Conservation (phyloP, 2,329 filamentous ascomycete genomes). For the Nemania bipapillata region DNA sequence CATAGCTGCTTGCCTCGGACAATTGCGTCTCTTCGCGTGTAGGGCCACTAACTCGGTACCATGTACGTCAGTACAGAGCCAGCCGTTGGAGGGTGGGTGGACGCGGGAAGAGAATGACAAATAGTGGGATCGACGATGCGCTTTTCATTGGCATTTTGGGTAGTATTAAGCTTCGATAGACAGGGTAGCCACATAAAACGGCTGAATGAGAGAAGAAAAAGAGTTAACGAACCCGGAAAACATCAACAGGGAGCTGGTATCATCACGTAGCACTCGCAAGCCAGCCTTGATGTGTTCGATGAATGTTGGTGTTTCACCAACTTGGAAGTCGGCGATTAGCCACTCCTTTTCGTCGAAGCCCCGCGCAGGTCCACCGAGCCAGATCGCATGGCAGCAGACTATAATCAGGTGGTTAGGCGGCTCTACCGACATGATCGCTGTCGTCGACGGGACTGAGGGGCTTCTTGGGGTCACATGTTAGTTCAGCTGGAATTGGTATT, state of each 20-base stretch:
- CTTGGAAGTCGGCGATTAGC: conserved; percentile 81
- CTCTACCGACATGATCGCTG: conserved; percentile 11
- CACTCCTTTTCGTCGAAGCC: conserved; percentile 70
- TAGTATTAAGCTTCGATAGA: conserved; percentile 3
- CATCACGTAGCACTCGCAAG: conserved; percentile 61
- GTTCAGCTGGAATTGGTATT: neutral
- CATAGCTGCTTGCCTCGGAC: conserved; percentile 73
- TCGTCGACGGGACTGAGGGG: neutral
- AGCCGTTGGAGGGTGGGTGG: neutral
- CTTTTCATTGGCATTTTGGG: neutral
- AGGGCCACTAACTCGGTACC: conserved; percentile 62
- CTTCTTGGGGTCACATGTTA: neutral
- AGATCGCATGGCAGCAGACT: conserved; percentile 87
- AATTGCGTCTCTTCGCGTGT: conserved; percentile 67
- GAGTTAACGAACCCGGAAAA: conserved; percentile 73
- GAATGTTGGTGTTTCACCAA: conserved; percentile 81
- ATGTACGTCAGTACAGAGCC: conserved; percentile 19
- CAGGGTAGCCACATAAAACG: neutral
- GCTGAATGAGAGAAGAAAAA: conserved; percentile 25
- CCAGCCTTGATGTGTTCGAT: conserved; percentile 78
- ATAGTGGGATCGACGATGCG: conserved; percentile 1
- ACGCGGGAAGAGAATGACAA: conserved; percentile 1
- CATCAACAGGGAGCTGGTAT: conserved; percentile 65
- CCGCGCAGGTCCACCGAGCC: conserved; percentile 66
- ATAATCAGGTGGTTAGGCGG: conserved; percentile 69